Conservation (phyloP, 768 basidiomycete species). For the Hygrophorus russula region DNA sequence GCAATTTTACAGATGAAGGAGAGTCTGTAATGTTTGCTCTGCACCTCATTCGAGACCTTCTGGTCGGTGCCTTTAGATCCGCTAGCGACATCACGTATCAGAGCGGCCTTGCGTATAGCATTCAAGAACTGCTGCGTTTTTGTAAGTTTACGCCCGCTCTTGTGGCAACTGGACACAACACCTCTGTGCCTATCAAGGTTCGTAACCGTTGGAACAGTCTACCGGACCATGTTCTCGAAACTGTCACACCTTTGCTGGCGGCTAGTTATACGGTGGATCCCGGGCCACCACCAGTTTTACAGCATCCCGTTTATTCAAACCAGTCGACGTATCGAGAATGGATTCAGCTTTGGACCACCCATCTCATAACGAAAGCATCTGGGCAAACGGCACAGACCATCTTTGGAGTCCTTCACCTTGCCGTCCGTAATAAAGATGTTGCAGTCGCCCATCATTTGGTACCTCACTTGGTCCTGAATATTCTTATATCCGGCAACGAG, state of each 20-base stretch:
- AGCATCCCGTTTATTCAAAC: conserved; percentile 70
- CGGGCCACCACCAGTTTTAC: conserved; percentile 23
- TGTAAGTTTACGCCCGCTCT: conserved; percentile 80
- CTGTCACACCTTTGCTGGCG: conserved; percentile 74
- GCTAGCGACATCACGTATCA: conserved; percentile 94
- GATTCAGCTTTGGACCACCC: conserved; percentile 82
- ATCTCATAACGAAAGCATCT: conserved; percentile 61
- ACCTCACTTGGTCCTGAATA: conserved; percentile 83
- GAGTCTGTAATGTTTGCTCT: conserved; percentile 75
- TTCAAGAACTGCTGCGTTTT: conserved; percentile 82
- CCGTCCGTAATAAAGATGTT: conserved; percentile 81
- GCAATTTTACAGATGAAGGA: conserved; percentile 69
- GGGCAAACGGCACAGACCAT: conserved; percentile 50
- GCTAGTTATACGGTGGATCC: conserved; percentile 47
- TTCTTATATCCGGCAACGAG: conserved; percentile 66
- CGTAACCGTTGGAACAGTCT: conserved; percentile 70
- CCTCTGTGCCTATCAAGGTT: conserved; percentile 49
- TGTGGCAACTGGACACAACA: conserved; percentile 35
- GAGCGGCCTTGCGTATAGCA: conserved; percentile 76
- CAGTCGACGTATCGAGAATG: conserved; percentile 88
- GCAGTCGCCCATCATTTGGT: conserved; percentile 87
- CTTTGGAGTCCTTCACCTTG: conserved; percentile 69
- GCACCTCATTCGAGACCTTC: conserved; percentile 74
- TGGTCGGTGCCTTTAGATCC: conserved; percentile 84
- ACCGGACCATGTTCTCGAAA: conserved; percentile 78